These are phyloP conservation scores for Amylostereum chailletii DNA, from an alignment of 1,284 basidiomycete genomes.

Conservation along the genomic window DNA sequence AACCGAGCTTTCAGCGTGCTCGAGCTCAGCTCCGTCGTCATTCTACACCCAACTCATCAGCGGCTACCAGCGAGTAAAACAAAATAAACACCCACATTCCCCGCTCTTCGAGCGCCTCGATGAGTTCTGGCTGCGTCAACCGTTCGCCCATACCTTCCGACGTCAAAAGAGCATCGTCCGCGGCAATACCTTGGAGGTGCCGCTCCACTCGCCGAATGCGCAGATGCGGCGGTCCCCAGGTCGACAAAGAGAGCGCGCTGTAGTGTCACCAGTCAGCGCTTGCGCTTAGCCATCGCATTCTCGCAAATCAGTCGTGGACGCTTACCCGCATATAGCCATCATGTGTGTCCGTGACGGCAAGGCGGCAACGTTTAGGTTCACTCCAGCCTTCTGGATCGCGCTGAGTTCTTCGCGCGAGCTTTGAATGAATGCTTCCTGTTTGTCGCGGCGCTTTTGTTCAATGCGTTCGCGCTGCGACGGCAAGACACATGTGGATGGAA, in stretches of 20 bases:
- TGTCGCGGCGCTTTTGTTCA: conserved; percentile 47
- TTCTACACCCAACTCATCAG: conserved; percentile 18
- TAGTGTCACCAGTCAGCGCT: conserved; percentile 3
- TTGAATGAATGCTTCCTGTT: conserved; percentile 29
- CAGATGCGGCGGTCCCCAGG: conserved; percentile 43
- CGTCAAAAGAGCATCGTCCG: conserved; percentile 52
- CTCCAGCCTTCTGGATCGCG: conserved; percentile 22
- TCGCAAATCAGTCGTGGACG: neutral
- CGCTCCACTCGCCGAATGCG: conserved; percentile 44
- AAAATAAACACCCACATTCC: conserved; percentile 49
- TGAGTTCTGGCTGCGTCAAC: conserved; percentile 44
- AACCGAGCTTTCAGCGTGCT: conserved; percentile 39
- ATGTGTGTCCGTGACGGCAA: conserved; percentile 16
- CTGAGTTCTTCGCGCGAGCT: conserved; percentile 22
- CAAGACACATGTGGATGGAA: conserved; percentile 84
- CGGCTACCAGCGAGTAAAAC: conserved; percentile 1
- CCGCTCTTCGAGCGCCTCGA: conserved; percentile 59
- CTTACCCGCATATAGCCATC: conserved; percentile 23
- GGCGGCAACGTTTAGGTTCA: conserved; percentile 15
- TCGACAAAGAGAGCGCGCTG: conserved; percentile 52
- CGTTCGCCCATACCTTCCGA: conserved; percentile 36
- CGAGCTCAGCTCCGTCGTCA: conserved; percentile 27
- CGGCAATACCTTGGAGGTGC: conserved; percentile 43
- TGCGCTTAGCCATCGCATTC: conserved; percentile 3
- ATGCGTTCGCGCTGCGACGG: conserved; percentile 75